These are phyloP conservation scores for Ceratocystis harringtonii DNA, from an alignment of 2,329 filamentous ascomycete genomes.

Conservation along the genomic window DNA sequence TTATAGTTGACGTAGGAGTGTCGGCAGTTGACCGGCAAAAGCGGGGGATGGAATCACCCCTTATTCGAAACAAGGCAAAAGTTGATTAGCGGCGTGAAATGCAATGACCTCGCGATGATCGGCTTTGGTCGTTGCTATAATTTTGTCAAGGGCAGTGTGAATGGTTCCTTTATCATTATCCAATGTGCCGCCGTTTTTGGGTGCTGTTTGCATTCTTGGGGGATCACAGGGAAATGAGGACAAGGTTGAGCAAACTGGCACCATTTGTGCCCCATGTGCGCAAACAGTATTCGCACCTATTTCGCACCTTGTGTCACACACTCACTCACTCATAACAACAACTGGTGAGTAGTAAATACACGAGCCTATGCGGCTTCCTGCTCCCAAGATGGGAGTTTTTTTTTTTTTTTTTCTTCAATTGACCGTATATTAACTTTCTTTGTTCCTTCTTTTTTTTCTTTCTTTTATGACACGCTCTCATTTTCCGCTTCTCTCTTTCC, in stretches of 20 bases:
- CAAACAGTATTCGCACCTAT: constrained; percentile 1
- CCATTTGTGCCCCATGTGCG: constrained; percentile 2
- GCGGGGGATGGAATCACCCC: not conserved
- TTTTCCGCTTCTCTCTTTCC: not conserved
- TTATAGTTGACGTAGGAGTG: not conserved
- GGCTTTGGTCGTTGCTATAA: not conserved
- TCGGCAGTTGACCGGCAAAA: not conserved
- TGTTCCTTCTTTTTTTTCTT: too few species aligned
- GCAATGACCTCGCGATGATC: not conserved
- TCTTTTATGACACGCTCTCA: not conserved
- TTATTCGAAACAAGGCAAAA: not conserved
- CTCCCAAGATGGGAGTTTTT: too few species aligned
- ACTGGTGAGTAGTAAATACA: not conserved
- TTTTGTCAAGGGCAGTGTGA: not conserved
- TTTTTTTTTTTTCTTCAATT: too few species aligned
- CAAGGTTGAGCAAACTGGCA: not conserved
- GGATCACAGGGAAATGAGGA: not conserved
- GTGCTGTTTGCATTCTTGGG: not conserved
- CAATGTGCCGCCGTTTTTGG: not conserved
- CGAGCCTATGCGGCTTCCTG: too few species aligned
- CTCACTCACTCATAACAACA: not conserved
- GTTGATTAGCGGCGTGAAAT: not conserved
- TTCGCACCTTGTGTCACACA: constrained; percentile 8
- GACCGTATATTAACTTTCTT: too few species aligned
- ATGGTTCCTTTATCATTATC: not conserved